Evolutionary conservation across 495 filamentous ascomycete genomes (phyloP).

Genomic region (Cladorrhinum samala): DNA sequence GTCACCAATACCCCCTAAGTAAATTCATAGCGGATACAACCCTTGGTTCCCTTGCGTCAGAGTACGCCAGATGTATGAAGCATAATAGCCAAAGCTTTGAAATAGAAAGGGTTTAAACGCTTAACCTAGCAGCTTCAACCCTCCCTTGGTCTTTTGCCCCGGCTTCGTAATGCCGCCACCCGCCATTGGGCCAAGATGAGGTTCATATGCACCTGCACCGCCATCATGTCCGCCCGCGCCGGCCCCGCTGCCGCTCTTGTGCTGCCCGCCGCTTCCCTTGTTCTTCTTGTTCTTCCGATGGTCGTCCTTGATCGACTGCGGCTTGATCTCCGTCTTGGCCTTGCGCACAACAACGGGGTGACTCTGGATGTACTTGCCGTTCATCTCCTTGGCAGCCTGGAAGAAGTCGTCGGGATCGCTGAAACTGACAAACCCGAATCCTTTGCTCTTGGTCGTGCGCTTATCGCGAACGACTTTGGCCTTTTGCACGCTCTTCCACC

Average conservation of each 20-base stretch:
- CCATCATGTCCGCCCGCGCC: conserved; percentile 21
- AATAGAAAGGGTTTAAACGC: background rate
- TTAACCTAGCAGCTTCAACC: conserved; percentile 71
- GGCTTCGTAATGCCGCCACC: conserved; percentile 72
- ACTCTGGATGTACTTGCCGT: conserved; percentile 97
- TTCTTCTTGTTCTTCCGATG: conserved; percentile 31
- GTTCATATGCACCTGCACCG: conserved; percentile 33
- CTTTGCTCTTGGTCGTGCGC: conserved; percentile 88
- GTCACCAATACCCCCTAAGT: no score
- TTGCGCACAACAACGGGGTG: conserved; percentile 83
- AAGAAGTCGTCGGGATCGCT: conserved; percentile 94
- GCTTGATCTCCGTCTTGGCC: conserved; percentile 84
- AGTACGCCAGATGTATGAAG: no score
- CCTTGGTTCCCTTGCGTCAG: no score
- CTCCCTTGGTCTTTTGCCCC: conserved; percentile 71
- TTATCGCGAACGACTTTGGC: conserved; percentile 95
- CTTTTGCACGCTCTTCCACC: conserved; percentile 82
- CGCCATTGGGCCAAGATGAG: conserved; percentile 39
- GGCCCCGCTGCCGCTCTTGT: conserved; percentile 30
- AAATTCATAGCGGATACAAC: no score
- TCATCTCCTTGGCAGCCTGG: conserved; percentile 91
- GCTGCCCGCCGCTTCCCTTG: conserved; percentile 25
- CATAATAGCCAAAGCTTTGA: no score
- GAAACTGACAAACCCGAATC: conserved; percentile 95
- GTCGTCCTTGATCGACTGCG: conserved; percentile 45